Base-by-base conservation (phyloP, 306 rosid species). In the Geum urbanum region DNA sequence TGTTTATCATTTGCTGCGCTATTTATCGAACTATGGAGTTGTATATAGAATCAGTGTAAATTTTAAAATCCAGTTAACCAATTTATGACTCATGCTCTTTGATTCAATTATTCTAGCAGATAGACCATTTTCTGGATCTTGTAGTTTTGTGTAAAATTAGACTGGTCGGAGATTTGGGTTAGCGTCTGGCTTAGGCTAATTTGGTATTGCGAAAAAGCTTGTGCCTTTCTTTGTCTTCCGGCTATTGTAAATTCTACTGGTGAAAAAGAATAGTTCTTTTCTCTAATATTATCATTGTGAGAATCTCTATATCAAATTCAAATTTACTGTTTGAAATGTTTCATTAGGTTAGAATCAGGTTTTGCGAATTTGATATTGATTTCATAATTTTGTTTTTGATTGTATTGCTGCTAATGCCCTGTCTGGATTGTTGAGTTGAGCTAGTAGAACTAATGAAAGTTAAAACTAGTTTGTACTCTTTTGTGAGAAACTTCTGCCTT, bases 101-200 rank as follows among this genome's bases (percentile, higher is more conserved):
- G 37, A 32, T 32, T 32, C 37, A 1, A 32, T 32, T 2, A 32
- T 32, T 2, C 37, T n/a, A n/a, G n/a, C n/a, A n/a, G 57, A 15
- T 32, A 43, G 44, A 14, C 55, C 74, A 6, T 44, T 9, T 56
- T 70, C 43, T 54, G 53, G 73, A 39, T 69, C 24, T 54, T 20
- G 22, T 44, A 46, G 19, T 3, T 70, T 56, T 14, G 14, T n/a
- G 19, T 16, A 19, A 40, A 13, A 20, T 69, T 22, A 13, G 41
- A 22, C 18, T 0, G 0, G 19, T 43, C 15, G 41, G 43, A 7
- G 10, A 37, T 3, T 59, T 60, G 44, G 43, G 2, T 24, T 14
- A 24, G 22, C 20, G 14, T 65, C 53, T 65, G 13, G 55, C 11
- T 65, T 65, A 3, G 22, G 56, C 2, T 13, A 22, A 14, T 45